Percentiles rank a stretch among this genome's conserved stretches.
These are phyloP conservation scores for Musa acuminata DNA, from an alignment of 176 grass and related monocot species.

Conservation along the genomic window DNA sequence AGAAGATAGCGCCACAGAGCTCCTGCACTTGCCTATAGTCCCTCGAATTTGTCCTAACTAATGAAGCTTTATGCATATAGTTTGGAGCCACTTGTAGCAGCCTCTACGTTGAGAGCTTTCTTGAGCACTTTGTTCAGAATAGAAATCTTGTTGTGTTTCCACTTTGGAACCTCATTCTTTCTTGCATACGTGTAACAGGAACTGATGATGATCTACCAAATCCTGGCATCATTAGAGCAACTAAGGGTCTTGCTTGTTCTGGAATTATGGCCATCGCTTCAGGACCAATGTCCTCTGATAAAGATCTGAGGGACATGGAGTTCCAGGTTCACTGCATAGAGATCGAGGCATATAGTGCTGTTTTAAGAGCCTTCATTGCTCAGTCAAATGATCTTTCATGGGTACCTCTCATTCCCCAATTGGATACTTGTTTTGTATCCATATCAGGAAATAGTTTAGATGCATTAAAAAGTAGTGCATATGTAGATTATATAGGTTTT, in stretches of 20 bases:
- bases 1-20: too few species aligned
- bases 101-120: too few species aligned
- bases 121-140: neutral
- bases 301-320: slow-evolving; percentile 28
- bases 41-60: too few species aligned
- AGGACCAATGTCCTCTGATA: neutral
- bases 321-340: slow-evolving; percentile 59
- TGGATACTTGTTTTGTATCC: slow-evolving; percentile 1
- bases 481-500: neutral
- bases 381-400: slow-evolving; percentile 44
- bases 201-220: neutral
- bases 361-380: slow-evolving; percentile 61
- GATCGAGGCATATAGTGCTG: slow-evolving; percentile 45
- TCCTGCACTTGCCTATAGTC: too few species aligned
- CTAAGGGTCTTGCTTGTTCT: slow-evolving; percentile 3
- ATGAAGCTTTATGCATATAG: too few species aligned
- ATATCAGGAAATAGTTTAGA: neutral
- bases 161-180: neutral
- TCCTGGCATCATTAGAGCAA: neutral
- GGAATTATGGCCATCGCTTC: neutral
- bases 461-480: neutral
- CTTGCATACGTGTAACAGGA: neutral
- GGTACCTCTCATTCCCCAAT: slow-evolving; percentile 27
- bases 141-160: too few species aligned
- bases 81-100: too few species aligned